Conservation (phyloP, 768 basidiomycete genomes). For the Russula olivacea region DNA sequence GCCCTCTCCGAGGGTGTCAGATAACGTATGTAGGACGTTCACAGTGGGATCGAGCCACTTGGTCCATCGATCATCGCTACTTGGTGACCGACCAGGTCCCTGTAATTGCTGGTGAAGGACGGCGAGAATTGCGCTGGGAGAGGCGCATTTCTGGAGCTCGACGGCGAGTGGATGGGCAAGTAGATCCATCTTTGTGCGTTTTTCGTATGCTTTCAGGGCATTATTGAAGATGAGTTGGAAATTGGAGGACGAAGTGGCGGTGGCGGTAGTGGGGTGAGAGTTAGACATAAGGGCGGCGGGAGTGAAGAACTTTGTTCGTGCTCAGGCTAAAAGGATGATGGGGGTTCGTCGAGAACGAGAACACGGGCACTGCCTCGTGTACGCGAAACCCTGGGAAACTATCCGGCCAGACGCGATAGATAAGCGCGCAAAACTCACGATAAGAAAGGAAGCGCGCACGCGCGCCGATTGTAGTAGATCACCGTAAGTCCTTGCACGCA, state of each 20-base stretch:
- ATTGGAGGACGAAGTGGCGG: not conserved
- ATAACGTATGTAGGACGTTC: not conserved
- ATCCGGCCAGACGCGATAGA: no score
- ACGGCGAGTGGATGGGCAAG: not conserved
- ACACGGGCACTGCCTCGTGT: not conserved
- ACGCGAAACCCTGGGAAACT: conserved; percentile 22
- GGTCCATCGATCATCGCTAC: not conserved
- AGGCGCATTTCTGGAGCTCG: not conserved
- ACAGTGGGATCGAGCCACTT: not conserved
- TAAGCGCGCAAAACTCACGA: no score
- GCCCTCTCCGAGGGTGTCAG: not conserved
- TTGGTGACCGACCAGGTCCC: not conserved
- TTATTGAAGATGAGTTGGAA: not conserved
- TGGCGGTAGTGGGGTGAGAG: not conserved
- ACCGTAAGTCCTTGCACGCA: no score
- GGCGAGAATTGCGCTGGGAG: not conserved
- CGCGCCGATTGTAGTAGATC: no score
- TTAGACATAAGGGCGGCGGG: not conserved
- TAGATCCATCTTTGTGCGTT: not conserved
- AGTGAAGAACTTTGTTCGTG: not conserved
- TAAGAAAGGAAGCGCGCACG: no score
- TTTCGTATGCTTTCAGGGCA: not conserved
- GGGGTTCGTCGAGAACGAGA: not conserved
- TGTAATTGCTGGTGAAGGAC: not conserved
- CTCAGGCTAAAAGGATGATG: no score